A percentile compares a stretch with the other conserved stretches of the same genome.
Conservation (phyloP, 495 filamentous ascomycete species). For the Tuber magnatum region DNA sequence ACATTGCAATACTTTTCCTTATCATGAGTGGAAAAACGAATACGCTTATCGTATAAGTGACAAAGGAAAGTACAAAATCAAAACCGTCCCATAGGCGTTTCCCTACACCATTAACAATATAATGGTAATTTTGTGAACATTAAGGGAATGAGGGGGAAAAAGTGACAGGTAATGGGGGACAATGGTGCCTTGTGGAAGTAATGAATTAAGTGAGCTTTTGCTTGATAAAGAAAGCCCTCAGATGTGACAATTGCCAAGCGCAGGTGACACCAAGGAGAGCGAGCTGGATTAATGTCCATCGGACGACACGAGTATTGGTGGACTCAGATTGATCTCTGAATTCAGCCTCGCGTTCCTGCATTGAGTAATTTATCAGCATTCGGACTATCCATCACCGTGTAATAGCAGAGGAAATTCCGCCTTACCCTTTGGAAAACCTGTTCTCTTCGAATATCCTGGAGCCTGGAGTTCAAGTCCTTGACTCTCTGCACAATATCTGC, state of each 20-base stretch:
- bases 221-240: slow-evolving; percentile 98
- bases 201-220: slow-evolving; percentile 77
- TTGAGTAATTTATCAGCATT: background rate
- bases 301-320: slow-evolving; percentile 85
- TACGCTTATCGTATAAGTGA: background rate
- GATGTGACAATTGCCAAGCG: slow-evolving; percentile 93
- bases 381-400: slow-evolving; percentile 4
- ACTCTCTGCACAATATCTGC: slow-evolving; percentile 83
- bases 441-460: slow-evolving; percentile 85
- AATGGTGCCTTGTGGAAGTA: background rate
- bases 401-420: slow-evolving; percentile 13
- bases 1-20: background rate
- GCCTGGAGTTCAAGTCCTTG: slow-evolving; percentile 75
- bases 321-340: slow-evolving; percentile 95
- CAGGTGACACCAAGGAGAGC: slow-evolving; percentile 83
- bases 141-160: background rate
- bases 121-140: background rate
- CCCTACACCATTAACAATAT: background rate
- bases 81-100: background rate
- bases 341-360: slow-evolving; percentile 90
- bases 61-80: background rate
- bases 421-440: slow-evolving; percentile 93
- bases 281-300: slow-evolving; percentile 88
- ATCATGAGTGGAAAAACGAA: background rate
- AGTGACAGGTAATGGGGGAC: background rate